Conservation (phyloP, 1,139 yeast species). For the Sugiyamaella paludigena region DNA sequence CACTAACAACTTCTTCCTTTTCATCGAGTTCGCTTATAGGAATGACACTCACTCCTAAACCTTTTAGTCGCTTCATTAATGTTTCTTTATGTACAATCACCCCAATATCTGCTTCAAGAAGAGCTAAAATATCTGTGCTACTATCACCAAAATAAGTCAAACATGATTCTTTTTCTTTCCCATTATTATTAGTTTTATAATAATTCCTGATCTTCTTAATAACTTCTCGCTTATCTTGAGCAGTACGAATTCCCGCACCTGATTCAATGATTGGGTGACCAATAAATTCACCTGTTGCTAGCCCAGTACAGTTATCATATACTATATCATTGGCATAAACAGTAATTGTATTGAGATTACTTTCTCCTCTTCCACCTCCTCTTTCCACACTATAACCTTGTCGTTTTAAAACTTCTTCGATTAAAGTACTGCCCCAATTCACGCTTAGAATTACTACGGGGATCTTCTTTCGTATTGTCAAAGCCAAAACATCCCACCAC, state of each 20-base stretch:
- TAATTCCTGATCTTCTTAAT: slow-evolving; percentile 29
- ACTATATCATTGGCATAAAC: slow-evolving; percentile 50
- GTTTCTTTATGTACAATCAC: slow-evolving; percentile 41
- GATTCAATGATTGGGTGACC: slow-evolving; percentile 9
- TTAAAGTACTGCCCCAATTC: slow-evolving; percentile 61
- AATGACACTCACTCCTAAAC: slow-evolving; percentile 18
- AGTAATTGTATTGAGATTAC: slow-evolving; percentile 19
- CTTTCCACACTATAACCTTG: slow-evolving; percentile 34
- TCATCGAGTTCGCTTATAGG: no score
- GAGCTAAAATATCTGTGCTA: slow-evolving; percentile 56
- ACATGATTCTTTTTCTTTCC: slow-evolving; percentile 6
- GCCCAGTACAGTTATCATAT: slow-evolving; percentile 35
- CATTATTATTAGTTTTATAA: background rate
- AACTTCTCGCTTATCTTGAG: slow-evolving; percentile 50
- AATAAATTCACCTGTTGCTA: slow-evolving; percentile 44
- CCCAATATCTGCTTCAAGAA: slow-evolving; percentile 51
- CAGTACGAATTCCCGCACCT: slow-evolving; percentile 46
- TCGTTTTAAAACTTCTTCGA: slow-evolving; percentile 42
- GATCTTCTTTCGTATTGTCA: slow-evolving; percentile 30
- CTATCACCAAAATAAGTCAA: slow-evolving; percentile 65
- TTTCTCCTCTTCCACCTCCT: slow-evolving; percentile 1
- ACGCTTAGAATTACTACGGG: slow-evolving; percentile 56
- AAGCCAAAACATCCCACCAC: slow-evolving; percentile 42
- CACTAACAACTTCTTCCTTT: no score
- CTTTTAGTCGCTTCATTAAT: slow-evolving; percentile 15